Base-by-base conservation (phyloP, 441 rosid genomes). In the Melastoma candidum region DNA sequence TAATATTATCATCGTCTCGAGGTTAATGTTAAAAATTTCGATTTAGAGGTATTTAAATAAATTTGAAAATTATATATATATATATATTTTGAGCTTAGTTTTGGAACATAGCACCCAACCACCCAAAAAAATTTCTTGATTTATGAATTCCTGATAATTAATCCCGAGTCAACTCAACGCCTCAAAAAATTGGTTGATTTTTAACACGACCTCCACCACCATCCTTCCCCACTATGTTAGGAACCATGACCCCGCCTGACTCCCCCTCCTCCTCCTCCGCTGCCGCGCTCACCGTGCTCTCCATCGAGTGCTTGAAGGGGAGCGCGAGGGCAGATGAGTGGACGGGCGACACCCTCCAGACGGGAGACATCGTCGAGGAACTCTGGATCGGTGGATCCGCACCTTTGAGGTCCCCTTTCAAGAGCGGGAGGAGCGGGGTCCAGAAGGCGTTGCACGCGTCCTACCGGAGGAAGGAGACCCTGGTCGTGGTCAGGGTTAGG, bases 351-450 rank as follows among this genome's bases (percentile, higher is more conserved):
- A 85, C 83, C 90, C 90, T 90, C 49, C 95, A 90, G 57, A 87
- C 95, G 0, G 98, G 96, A 8, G 98, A 90, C 60, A 81, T 90
- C 65, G 98, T 90, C 0, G 98, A 87, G 62, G 96, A 90, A 64
- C 74, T 90, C 46, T 63, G 71, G 39, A 79, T 90, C 78, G 74
- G 84, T 22, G 48, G n/a, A 7, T 48, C 63, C 22, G 12, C 53
- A 45, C 67, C 71, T 2, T 51, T 58, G 3, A 69, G 66, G 53
- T 73, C 96, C 51, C 97, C 97, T 58, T 90, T 87, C 48, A 85
- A 81, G 78, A 84, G 81, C 69, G 98, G 98, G 4, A 80, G 62
- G 68, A 71, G 63, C 66, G 87, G 90, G 58, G 75, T 90, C 11
- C 95, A 87, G 67, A 85, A 76, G 75, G 71, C 83, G 53, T 81